Percentiles rank a stretch among this genome's conserved stretches.
Conservation (phyloP, 345 rosid species). For the Fremontodendron californicum region DNA sequence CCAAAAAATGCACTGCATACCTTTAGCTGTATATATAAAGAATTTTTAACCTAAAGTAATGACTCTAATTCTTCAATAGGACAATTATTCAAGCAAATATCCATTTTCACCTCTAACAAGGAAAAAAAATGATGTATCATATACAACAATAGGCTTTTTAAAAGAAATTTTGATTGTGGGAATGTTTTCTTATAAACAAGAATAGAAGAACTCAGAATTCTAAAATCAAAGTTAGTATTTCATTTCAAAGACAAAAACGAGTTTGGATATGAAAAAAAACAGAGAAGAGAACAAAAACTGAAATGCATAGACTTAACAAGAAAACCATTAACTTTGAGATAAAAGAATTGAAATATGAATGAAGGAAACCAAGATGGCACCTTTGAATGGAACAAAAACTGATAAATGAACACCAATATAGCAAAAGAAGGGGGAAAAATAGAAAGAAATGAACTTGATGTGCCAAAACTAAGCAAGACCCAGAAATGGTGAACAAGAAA, state of each 20-base stretch:
- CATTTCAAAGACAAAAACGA: neutral
- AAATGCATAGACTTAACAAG: neutral
- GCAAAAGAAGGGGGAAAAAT: too few species aligned
- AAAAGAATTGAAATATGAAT: neutral
- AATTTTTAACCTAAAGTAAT: neutral
- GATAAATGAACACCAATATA: too few species aligned
- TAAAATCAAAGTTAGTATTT: neutral
- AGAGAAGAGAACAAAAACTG: too few species aligned
- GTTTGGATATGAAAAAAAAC: neutral
- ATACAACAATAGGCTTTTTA: neutral
- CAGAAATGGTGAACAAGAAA: slow-evolving; percentile 1
- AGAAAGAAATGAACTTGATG: neutral
- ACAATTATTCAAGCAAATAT: neutral
- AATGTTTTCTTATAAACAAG: too few species aligned
- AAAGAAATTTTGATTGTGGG: neutral
- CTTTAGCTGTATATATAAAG: too few species aligned
- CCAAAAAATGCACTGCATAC: neutral
- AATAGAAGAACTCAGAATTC: neutral
- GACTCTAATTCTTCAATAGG: neutral
- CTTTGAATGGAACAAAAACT: neutral
- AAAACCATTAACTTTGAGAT: neutral
- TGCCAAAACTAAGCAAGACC: neutral
- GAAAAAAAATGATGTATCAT: neutral
- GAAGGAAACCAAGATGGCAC: neutral
- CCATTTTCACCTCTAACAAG: neutral